Evolutionary conservation across 495 filamentous ascomycete species (phyloP).

Genomic region (Immersiella caudata): DNA sequence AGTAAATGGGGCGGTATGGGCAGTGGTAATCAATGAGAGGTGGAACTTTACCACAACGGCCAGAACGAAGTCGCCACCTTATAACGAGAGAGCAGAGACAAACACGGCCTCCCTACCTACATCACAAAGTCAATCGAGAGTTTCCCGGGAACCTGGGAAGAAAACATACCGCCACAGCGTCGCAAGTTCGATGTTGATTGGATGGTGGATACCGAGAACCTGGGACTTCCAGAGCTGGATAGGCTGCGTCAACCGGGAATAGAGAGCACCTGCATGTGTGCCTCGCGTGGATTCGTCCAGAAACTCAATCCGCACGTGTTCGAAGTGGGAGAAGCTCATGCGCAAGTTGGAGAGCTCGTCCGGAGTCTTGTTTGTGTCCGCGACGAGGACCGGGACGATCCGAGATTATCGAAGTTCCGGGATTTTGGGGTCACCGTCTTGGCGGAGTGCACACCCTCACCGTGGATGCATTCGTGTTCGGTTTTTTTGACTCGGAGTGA

Average conservation of each 20-base stretch:
- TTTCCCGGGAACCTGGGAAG: no score
- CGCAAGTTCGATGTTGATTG: no score
- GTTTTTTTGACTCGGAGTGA: not conserved
- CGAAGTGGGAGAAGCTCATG: not conserved
- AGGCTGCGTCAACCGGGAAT: not conserved
- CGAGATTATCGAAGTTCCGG: not conserved
- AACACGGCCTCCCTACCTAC: no score
- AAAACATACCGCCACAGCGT: no score
- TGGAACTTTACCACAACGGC: no score
- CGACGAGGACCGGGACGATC: slow-evolving; percentile 4
- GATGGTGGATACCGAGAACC: not conserved
- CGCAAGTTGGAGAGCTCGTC: not conserved
- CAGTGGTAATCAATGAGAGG: no score
- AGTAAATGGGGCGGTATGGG: not conserved
- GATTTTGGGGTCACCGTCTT: not conserved
- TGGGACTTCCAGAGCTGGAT: not conserved
- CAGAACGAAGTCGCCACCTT: no score
- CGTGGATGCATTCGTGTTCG: slow-evolving; percentile 4
- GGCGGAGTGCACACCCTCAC: not conserved
- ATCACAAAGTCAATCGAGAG: no score
- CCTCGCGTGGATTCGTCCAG: not conserved
- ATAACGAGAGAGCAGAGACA: no score
- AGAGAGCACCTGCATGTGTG: not conserved
- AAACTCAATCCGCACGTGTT: not conserved
- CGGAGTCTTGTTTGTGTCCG: not conserved